phyloP scores from a whole-genome alignment of 202 grass and related monocot species.

The Sporobolus alterniflorus region DNA sequence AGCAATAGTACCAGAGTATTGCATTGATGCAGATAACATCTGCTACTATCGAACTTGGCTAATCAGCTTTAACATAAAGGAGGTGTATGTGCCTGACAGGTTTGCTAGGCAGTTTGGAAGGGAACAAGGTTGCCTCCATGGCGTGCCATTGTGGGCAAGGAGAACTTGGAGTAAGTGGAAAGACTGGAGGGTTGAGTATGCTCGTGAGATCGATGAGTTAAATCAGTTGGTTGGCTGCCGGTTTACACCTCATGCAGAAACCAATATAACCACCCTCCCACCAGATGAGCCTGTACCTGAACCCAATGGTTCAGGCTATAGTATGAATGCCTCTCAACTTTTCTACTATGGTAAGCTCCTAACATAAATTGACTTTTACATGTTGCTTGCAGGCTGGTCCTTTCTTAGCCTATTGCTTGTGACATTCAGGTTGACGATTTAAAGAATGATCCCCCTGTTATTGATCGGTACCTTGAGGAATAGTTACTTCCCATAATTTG shows the following conservation, averaged over 20 bases:
- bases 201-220: conserved; percentile 65
- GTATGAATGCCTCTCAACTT: conserved; percentile 35
- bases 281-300: conserved; percentile 18
- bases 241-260: conserved; percentile 47
- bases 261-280: conserved; percentile 39
- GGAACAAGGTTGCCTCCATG: conserved; percentile 55
- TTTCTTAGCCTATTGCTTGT: conserved; percentile 26
- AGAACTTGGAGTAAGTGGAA: conserved; percentile 66
- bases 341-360: conserved; percentile 41
- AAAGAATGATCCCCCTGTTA: conserved; percentile 62
- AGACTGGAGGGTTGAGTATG: conserved; percentile 69
- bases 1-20: conserved; percentile 63
- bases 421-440: conserved; percentile 53
- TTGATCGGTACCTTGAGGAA: conserved; percentile 53
- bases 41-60: conserved; percentile 62
- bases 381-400: not conserved
- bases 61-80: conserved; percentile 74
- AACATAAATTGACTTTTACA: not conserved
- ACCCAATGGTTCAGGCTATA: conserved; percentile 24
- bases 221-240: conserved; percentile 62
- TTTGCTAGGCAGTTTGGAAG: conserved; percentile 69
- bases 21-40: conserved; percentile 59
- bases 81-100: conserved; percentile 69
- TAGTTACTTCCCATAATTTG: conserved; percentile 43
- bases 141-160: conserved; percentile 61